A percentile compares a stretch with the other conserved stretches of the same genome.
These are phyloP conservation scores for Pueraria montana DNA, from an alignment of 306 rosid species.

Conservation along the genomic window DNA sequence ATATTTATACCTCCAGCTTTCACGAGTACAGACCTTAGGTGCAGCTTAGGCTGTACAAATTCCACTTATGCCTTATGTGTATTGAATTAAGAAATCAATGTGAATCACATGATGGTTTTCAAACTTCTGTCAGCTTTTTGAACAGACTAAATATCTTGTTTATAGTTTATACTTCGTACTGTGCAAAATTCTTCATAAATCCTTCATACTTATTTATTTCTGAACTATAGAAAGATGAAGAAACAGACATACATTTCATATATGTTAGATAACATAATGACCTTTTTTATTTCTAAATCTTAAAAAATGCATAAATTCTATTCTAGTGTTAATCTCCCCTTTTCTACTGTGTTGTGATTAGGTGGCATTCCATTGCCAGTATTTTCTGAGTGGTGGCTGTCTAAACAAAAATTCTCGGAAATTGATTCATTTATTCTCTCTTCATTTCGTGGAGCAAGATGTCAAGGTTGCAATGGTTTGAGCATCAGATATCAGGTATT, in stretches of 20 bases:
- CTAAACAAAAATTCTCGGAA: slow-evolving; percentile 79
- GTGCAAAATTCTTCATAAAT: slow-evolving; percentile 17
- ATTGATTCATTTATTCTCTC: slow-evolving; percentile 86
- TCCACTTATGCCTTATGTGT: background rate
- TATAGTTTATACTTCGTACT: background rate
- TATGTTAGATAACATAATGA: background rate
- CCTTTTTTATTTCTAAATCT: slow-evolving; percentile 19
- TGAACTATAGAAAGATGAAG: slow-evolving; percentile 18
- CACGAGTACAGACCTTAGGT: too few relatives aligned
- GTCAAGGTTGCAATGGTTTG: slow-evolving; percentile 86
- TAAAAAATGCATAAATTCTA: slow-evolving; percentile 35
- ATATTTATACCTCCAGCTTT: background rate
- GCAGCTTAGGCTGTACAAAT: slow-evolving; percentile 11
- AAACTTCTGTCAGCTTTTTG: background rate
- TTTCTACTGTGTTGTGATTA: slow-evolving; percentile 47
- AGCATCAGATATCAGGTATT: slow-evolving; percentile 91
- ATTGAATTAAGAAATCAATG: background rate
- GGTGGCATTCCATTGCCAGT: slow-evolving; percentile 92
- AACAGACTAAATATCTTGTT: background rate
- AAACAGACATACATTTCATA: background rate
- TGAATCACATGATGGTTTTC: background rate
- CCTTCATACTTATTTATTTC: background rate
- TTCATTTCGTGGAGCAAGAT: slow-evolving; percentile 75
- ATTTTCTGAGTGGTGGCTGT: slow-evolving; percentile 98
- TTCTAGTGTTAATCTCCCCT: slow-evolving; percentile 18